These are phyloP conservation scores for Mrakia blollopis DNA, from an alignment of 768 basidiomycete species.

Conservation along the genomic window DNA sequence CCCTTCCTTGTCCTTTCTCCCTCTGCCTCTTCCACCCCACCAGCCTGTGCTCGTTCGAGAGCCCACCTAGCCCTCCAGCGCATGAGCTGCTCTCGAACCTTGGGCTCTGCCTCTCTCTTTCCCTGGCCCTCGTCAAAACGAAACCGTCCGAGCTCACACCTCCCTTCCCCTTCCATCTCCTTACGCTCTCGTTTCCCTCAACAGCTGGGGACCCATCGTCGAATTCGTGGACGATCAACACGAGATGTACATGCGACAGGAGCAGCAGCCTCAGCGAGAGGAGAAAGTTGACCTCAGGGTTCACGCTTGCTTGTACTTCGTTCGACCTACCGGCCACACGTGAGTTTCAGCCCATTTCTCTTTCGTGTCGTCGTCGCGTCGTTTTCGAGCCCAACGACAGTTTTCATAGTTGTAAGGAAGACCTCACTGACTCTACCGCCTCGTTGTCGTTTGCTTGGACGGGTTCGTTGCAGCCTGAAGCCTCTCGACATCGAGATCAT, in stretches of 20 bases:
- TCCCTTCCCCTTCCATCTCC: not conserved
- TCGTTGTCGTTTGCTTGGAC: not conserved
- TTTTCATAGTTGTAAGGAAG: not conserved
- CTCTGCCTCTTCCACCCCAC: not conserved
- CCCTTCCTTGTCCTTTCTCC: slow-evolving; percentile 12
- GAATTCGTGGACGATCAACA: slow-evolving; percentile 98
- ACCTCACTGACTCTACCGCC: no score
- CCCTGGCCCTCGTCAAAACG: not conserved
- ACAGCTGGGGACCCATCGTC: slow-evolving; percentile 84
- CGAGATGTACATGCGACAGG: slow-evolving; percentile 93
- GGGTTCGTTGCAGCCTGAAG: slow-evolving; percentile 63
- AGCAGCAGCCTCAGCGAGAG: slow-evolving; percentile 92
- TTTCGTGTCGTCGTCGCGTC: not conserved
- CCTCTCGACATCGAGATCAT: slow-evolving; percentile 99
- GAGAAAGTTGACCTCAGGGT: slow-evolving; percentile 95
- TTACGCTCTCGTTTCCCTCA: no score
- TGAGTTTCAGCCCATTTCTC: slow-evolving; percentile 50
- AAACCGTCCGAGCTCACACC: not conserved
- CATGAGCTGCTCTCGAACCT: no score
- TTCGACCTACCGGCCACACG: slow-evolving; percentile 94
- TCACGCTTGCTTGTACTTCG: slow-evolving; percentile 95
- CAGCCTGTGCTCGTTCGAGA: no score
- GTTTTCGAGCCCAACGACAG: not conserved
- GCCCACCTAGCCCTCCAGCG: no score
- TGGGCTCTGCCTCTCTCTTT: no score